phyloP scores from a whole-genome alignment of 2,329 filamentous ascomycete genomes.

The Arthrinium phaeospermum region DNA sequence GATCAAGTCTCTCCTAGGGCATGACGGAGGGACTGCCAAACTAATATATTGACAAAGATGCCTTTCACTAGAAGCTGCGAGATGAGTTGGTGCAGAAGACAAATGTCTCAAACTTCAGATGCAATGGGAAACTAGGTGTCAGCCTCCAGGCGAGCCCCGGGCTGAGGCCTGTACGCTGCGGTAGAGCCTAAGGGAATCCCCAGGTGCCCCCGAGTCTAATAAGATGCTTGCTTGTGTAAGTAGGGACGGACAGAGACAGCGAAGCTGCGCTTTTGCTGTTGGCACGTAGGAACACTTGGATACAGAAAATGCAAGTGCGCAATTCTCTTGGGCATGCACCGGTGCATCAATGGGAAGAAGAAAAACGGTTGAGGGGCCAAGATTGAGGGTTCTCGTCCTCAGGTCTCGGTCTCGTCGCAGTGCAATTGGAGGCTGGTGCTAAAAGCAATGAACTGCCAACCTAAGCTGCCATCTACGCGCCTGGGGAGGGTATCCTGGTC shows the following conservation, averaged over 20 bases:
- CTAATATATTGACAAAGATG: background rate
- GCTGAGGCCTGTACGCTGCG: background rate
- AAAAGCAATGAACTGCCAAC: conserved; percentile 9
- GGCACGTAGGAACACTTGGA: conserved; percentile 12
- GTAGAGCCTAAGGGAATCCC: conserved; percentile 9
- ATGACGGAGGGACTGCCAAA: background rate
- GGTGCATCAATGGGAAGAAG: background rate
- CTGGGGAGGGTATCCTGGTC: conserved; percentile 10
- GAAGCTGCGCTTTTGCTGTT: background rate
- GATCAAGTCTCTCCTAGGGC: background rate
- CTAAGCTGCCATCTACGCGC: conserved; percentile 4
- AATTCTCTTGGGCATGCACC: background rate
- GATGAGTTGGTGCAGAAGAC: conserved; percentile 2
- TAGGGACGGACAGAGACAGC: background rate
- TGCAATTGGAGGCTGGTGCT: conserved; percentile 13
- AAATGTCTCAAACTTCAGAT: conserved; percentile 10
- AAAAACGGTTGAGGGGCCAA: background rate
- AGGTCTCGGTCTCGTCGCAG: background rate
- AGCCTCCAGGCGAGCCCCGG: background rate
- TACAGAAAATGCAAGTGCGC: background rate
- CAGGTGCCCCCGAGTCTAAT: background rate
- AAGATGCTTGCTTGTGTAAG: background rate
- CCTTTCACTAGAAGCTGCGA: background rate
- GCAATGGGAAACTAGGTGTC: background rate
- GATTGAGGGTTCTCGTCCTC: background rate